These are phyloP conservation scores for Penicillium maclennaniae DNA, from an alignment of 495 filamentous ascomycete species.

Conservation along the genomic window DNA sequence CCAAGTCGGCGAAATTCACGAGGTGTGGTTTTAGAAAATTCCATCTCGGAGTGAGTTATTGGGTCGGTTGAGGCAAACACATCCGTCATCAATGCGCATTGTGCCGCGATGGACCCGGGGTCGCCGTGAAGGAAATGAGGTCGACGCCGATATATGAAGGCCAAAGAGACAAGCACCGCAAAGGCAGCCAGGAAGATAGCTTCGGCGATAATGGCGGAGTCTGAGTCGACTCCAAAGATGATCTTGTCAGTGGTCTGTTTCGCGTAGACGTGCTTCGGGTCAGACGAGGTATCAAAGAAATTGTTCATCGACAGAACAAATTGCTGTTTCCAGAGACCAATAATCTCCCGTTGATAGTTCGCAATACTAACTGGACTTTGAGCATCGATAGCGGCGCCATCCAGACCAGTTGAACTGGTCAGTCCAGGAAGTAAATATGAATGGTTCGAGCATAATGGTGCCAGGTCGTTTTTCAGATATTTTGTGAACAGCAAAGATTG, in stretches of 20 bases:
- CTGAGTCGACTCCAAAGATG: conserved; percentile 8
- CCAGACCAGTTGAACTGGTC: neutral
- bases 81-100: conserved; percentile 16
- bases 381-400: neutral
- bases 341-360: conserved; percentile 7
- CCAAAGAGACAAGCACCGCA: neutral
- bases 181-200: conserved; percentile 2
- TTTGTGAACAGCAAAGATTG: conserved; percentile 2
- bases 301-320: conserved; percentile 17
- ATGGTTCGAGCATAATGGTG: neutral
- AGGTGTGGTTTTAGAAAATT: conserved; percentile 13
- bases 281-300: conserved; percentile 16
- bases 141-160: conserved; percentile 9
- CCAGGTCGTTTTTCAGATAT: neutral
- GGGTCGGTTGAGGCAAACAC: conserved; percentile 4
- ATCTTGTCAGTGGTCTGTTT: conserved; percentile 2
- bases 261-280: neutral
- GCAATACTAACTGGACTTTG: neutral
- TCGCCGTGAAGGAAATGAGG: conserved; percentile 13
- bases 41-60: conserved; percentile 2
- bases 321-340: conserved; percentile 16
- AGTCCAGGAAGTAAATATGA: neutral
- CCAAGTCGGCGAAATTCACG: conserved; percentile 22
- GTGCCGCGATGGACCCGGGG: conserved; percentile 19
- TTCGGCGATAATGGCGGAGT: conserved; percentile 15